Percentiles rank a stretch among this genome's conserved stretches.
These are phyloP conservation scores for Boeremia lycopersici DNA, from an alignment of 2,329 filamentous ascomycete genomes.

Conservation along the genomic window DNA sequence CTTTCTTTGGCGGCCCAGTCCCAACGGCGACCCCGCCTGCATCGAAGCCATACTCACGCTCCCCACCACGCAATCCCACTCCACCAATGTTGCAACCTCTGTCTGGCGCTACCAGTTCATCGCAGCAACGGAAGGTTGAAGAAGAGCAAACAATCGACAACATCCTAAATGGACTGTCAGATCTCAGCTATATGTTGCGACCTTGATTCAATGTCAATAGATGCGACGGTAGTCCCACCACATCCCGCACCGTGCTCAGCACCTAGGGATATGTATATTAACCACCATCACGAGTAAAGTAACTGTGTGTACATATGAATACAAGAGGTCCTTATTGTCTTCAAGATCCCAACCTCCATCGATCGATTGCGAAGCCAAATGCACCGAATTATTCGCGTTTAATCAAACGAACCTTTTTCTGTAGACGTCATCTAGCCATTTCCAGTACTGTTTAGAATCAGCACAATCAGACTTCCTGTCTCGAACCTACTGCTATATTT, in stretches of 20 bases:
- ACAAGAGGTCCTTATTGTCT: too few species aligned
- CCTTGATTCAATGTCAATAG: neutral
- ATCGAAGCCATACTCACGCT: conserved; percentile 24
- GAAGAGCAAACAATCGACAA: conserved; percentile 35
- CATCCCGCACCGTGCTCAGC: neutral
- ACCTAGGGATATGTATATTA: neutral
- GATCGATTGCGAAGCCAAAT: too few species aligned
- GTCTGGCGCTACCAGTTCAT: conserved; percentile 32
- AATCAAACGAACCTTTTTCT: too few species aligned
- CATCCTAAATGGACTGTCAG: conserved; percentile 37
- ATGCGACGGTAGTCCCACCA: neutral
- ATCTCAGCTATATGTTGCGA: conserved; percentile 43
- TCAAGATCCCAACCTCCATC: too few species aligned
- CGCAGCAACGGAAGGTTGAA: conserved; percentile 33
- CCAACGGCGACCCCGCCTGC: conserved; percentile 16
- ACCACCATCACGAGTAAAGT: too few species aligned
- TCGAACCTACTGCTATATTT: too few species aligned
- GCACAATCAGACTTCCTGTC: too few species aligned
- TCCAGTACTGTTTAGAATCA: too few species aligned
- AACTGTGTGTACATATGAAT: too few species aligned
- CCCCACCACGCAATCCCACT: conserved; percentile 23
- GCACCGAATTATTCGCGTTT: too few species aligned
- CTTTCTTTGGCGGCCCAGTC: conserved; percentile 32
- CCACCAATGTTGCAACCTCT: conserved; percentile 30
- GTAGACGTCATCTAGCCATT: too few species aligned